Percentiles rank a stretch among this genome's conserved stretches.
Conservation (phyloP, 805 yeast genomes). For the Lipomyces kockii region DNA sequence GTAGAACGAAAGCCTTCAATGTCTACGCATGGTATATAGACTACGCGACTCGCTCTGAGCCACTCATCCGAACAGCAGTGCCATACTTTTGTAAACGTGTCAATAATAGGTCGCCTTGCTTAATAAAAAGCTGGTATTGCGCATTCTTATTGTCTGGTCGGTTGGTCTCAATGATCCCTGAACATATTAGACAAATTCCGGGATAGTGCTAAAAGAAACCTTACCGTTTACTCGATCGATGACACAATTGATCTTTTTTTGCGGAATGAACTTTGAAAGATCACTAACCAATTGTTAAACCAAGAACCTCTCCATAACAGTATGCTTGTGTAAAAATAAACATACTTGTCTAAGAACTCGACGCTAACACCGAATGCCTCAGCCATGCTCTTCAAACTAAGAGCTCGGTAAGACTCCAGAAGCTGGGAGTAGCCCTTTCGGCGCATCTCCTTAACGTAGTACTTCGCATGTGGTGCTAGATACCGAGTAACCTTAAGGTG, state of each 20-base stretch:
- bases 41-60: conserved; percentile 62
- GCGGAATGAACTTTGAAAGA: conserved; percentile 87
- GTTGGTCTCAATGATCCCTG: conserved; percentile 81
- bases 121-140: conserved; percentile 85
- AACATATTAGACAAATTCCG: too few relatives aligned
- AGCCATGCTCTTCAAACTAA: conserved; percentile 92
- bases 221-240: conserved; percentile 89
- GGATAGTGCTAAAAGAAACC: background rate
- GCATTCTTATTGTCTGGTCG: conserved; percentile 95
- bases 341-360: conserved; percentile 70
- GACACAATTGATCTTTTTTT: conserved; percentile 90
- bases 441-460: conserved; percentile 88
- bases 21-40: background rate
- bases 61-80: conserved; percentile 94
- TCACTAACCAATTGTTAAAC: conserved; percentile 53
- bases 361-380: conserved; percentile 86
- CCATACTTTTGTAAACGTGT: conserved; percentile 96
- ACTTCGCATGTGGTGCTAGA: conserved; percentile 77
- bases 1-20: background rate
- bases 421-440: conserved; percentile 93
- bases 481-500: conserved; percentile 68
- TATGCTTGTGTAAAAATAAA: background rate
- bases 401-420: conserved; percentile 89
- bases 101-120: conserved; percentile 88
- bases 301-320: background rate